Base-by-base conservation (phyloP, 2,329 filamentous ascomycete genomes). In the Neofusicoccum cordaticola region DNA sequence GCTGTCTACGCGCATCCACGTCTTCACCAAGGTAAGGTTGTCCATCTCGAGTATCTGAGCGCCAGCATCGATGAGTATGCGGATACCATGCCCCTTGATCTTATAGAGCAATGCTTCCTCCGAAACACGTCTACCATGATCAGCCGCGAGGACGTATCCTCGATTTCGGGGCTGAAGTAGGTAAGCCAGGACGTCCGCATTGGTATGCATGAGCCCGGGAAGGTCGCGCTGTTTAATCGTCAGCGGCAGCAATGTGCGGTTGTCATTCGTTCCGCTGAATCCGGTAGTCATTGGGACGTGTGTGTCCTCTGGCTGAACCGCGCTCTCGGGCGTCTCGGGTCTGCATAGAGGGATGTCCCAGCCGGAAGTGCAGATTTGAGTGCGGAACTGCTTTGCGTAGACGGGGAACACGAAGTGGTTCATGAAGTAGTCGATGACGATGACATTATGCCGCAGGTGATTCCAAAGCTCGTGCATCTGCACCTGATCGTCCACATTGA, bases 211-310 rank as follows among this genome's bases (percentile, higher is more conserved):
- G 0, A 90, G 79, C 0, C 78, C 73, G 0, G 79, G 75, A 0
- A 92, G 78, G 66, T 92, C 88, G 0, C 84, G 74, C 60, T 91
- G 88, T 19, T 77, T 72, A 17, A 91, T 85, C 0, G 81, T 86
- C 15, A 86, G 72, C 0, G 89, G 89, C 0, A 91, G 73, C 39
- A 89, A 79, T 0, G 75, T 77, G 42, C 83, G 80, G 22, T 84
- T 86, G 69, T 92, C 89, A 50, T 90, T 91, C 0, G 90, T 92
- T 0, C 89, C 90, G 8, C 86, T 89, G 71, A 92, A 92, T 0
- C 89, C 89, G 0, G 88, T 90, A 0, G 88, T 89, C 1, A 82
- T 66, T 2, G 75, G 70, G 13, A 61, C 63, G 2, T 37, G 35
- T 13, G n/a, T 8, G 2, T 0, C 1, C n/a, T 17, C 8, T 4